Conservation (phyloP, 2,329 filamentous ascomycete species). For the Cladophialophora chaetospira region DNA sequence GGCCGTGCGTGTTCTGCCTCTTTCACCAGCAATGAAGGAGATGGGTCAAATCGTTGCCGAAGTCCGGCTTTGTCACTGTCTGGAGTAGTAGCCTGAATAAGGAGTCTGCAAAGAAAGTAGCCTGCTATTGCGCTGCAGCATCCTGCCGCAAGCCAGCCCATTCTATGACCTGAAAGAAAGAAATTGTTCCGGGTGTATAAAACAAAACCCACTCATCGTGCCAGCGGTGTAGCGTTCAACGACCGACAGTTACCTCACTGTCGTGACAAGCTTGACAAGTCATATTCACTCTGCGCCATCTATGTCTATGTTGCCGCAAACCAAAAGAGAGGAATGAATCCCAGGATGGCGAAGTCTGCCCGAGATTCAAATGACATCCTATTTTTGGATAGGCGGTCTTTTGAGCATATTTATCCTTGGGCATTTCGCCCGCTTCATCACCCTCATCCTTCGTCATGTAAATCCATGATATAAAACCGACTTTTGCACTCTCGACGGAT, state of each 20-base stretch:
- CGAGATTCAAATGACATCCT: not conserved
- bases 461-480: no score
- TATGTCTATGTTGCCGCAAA: not conserved
- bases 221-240: not conserved
- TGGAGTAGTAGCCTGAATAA: not conserved
- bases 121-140: slow-evolving; percentile 26
- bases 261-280: not conserved
- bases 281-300: not conserved
- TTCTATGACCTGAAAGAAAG: slow-evolving; percentile 10
- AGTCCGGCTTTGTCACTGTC: not conserved
- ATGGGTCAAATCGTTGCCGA: no score
- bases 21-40: not conserved
- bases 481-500: no score
- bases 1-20: not conserved
- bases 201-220: slow-evolving; percentile 7
- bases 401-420: not conserved
- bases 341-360: not conserved
- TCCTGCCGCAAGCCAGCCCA: slow-evolving; percentile 28
- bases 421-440: not conserved
- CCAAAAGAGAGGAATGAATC: not conserved
- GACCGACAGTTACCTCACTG: not conserved
- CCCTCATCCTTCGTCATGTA: not conserved
- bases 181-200: not conserved
- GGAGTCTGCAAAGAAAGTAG: slow-evolving; percentile 26
- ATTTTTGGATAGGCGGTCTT: not conserved